A percentile compares a stretch with the other conserved stretches of the same genome.
Evolutionary conservation across 306 rosid species (phyloP).

Genomic region (Purshia tridentata): DNA sequence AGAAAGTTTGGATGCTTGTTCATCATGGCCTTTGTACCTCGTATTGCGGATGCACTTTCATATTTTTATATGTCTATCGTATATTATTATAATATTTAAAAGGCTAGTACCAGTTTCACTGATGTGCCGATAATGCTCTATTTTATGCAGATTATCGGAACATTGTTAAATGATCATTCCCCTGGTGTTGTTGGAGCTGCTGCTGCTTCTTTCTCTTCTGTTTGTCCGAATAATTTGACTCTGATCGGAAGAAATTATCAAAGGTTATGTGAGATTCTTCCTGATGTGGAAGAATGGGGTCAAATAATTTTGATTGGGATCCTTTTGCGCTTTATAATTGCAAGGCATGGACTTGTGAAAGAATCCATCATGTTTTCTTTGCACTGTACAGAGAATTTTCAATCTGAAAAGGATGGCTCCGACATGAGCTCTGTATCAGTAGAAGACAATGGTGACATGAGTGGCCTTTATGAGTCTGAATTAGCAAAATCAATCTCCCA

Average conservation of each 20-base stretch:
- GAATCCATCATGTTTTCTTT: slow-evolving; percentile 76
- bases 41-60: not conserved
- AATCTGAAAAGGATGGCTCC: slow-evolving; percentile 39
- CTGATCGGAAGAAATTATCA: slow-evolving; percentile 67
- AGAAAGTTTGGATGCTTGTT: not conserved
- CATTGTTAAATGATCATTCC: slow-evolving; percentile 73
- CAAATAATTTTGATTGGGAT: slow-evolving; percentile 83
- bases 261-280: slow-evolving; percentile 83
- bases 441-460: slow-evolving; percentile 42
- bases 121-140: not conserved
- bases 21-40: not conserved
- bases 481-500: slow-evolving; percentile 55
- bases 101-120: not conserved
- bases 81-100: not conserved
- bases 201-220: slow-evolving; percentile 85
- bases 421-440: slow-evolving; percentile 24
- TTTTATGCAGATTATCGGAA: slow-evolving; percentile 66
- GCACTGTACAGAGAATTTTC: slow-evolving; percentile 32
- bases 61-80: not conserved
- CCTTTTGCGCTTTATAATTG: slow-evolving; percentile 80
- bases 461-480: slow-evolving; percentile 43
- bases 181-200: slow-evolving; percentile 97
- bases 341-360: slow-evolving; percentile 77
- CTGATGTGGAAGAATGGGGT: slow-evolving; percentile 98
- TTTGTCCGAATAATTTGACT: slow-evolving; percentile 82